Evolutionary conservation across 106 monocot genomes (phyloP), one percentile per base, ranked within the genome.

Genomic region (Dendrobium officinale): DNA sequence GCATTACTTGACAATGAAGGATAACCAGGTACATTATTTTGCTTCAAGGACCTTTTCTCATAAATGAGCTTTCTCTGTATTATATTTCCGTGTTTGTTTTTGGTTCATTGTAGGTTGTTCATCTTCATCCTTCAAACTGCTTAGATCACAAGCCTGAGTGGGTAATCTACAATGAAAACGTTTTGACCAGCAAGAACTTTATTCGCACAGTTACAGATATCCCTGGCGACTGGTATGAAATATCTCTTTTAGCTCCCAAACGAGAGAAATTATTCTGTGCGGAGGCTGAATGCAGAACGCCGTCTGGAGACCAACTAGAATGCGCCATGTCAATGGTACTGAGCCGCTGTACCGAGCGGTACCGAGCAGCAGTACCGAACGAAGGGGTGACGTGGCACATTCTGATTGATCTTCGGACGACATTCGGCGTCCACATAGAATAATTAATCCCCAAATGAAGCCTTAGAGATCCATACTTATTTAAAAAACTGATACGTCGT

Each of bases 91-190:
- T 78, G 55, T 29, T 20, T n/a, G 68, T 70, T 66, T 31, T 42
- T 47, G 51, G 9, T 51, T 51, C 17, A 15, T 47, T 74, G 11
- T 27, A 92, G 92, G 86, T 85, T 61, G 92, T 92, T 80, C 92
- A 90, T 83, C 86, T 92, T 15, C 92, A 92, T 85, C 92, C 92
- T 45, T 92, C 92, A 43, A 90, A 85, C 42, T 90, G 92, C 61
- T 72, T 92, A 77, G 88, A 89, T 80, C 92, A 92, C 78, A 92
- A 90, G 73, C 92, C 92, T 3, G 92, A 92, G 83, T 92, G 92
- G 92, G 92, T 90, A 51, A 90, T 92, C 40, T 92, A 92, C 79
- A 90, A 92, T 78, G 92, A 92, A 59, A 90, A 90, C 79, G 92
- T 92, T 15, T 78, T 88, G 45, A 90, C 90, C 64, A 90, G 86